Conservation (phyloP, 2,329 filamentous ascomycete species). For the Penicillium sp. region DNA sequence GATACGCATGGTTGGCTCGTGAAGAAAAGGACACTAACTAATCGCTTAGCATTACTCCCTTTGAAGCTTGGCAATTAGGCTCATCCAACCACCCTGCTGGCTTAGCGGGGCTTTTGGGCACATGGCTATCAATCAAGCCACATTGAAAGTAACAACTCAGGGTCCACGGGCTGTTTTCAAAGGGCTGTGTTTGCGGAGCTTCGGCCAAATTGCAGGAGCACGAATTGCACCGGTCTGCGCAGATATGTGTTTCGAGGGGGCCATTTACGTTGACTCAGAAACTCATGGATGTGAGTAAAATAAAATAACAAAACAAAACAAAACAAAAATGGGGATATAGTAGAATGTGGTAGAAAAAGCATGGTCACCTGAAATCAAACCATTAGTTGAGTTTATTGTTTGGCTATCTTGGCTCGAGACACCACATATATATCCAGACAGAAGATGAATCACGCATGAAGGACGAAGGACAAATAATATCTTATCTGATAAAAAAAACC, state of each 20-base stretch:
- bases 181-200: background rate
- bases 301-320: too few relatives aligned
- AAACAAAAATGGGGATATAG: too few relatives aligned
- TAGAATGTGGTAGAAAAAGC: too few relatives aligned
- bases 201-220: too few relatives aligned
- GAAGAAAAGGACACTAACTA: too few relatives aligned
- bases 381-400: too few relatives aligned
- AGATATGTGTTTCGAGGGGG: background rate
- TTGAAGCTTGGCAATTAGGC: constrained; percentile 7
- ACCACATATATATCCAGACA: background rate
- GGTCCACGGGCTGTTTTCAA: background rate
- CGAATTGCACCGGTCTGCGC: background rate
- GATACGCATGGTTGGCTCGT: background rate
- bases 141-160: background rate
- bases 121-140: background rate
- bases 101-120: background rate
- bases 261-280: background rate
- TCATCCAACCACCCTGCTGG: background rate
- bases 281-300: background rate
- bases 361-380: too few relatives aligned
- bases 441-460: background rate
- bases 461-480: background rate
- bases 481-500: background rate
- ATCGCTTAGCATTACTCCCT: constrained; percentile 11
- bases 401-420: too few relatives aligned